Evolutionary conservation across 179 eudicot genomes (phyloP), one percentile per base, ranked within the genome.

Genomic region (Carnegiea gigantea): DNA sequence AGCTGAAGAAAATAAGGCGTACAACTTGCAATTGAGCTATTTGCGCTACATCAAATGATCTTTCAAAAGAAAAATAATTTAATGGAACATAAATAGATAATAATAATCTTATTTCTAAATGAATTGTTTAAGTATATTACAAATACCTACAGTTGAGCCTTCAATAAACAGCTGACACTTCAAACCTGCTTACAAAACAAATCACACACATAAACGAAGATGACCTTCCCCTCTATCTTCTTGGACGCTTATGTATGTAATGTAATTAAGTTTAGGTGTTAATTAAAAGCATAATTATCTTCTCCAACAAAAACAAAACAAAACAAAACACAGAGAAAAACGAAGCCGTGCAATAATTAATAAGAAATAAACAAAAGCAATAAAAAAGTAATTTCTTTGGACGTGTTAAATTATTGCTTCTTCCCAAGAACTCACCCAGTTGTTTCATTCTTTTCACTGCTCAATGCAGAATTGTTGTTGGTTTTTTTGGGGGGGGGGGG

Each of bases 381-480:
- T 33, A 33, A 33, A 33, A 73, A 77, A 54, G 80, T 44, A 74
- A 71, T n/a, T 59, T 43, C 44, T 7, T 21, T 24, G 33, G 81
- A 82, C 74, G 78, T 49, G 60, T 64, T 83, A 40, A 76, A 79
- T 9, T 83, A 68, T 36, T 79, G 28, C 14, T 18, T 54, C 28
- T 67, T 81, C 46, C 46, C 79, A 78, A 84, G 30, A 73, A 78
- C 80, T 75, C 75, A 54, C 64, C 53, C 17, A 49, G n/a, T 67
- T 78, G 70, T 51, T 78, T 62, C 74, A 73, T 81, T 77, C 82
- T 84, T 83, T 84, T 81, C 82, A 82, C 87, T 81, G 87, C 84
- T 85, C 87, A 81, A 84, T 73, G 64, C 73, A 70, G 81, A 33
- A 83, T 33, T 65, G 57, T 51, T 51, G 57, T 30, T 76, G 44